Evolutionary conservation across 805 yeast genomes (phyloP).

Genomic region (Teunomyces panamensis): DNA sequence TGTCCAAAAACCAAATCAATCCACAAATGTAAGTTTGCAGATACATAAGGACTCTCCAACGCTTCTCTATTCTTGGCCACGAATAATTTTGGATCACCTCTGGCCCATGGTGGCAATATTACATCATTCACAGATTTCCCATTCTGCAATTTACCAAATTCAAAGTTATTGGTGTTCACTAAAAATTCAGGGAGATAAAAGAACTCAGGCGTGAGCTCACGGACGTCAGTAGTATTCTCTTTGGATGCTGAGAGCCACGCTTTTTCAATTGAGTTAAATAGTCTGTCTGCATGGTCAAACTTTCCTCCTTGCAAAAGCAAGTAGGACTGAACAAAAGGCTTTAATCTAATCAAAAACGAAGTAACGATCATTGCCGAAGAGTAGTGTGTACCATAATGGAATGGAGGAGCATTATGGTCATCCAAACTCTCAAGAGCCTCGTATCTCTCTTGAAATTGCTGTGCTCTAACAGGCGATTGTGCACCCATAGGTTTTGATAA

Average conservation of each 20-base stretch:
- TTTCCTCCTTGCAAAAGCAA: slow-evolving; percentile 80
- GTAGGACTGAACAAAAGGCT: slow-evolving; percentile 81
- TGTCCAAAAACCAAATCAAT: slow-evolving; percentile 80
- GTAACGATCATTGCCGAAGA: slow-evolving; percentile 93
- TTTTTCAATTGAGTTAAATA: slow-evolving; percentile 69
- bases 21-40: slow-evolving; percentile 76
- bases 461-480: slow-evolving; percentile 58
- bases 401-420: slow-evolving; percentile 64
- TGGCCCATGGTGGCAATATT: slow-evolving; percentile 78
- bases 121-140: slow-evolving; percentile 62
- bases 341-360: slow-evolving; percentile 69
- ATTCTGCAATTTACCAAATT: slow-evolving; percentile 69
- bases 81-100: slow-evolving; percentile 70
- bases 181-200: slow-evolving; percentile 79
- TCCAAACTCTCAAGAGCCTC: slow-evolving; percentile 63
- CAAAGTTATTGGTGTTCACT: slow-evolving; percentile 59
- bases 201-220: slow-evolving; percentile 86
- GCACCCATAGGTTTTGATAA: slow-evolving; percentile 91
- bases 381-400: slow-evolving; percentile 91
- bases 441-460: slow-evolving; percentile 65
- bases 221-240: slow-evolving; percentile 82
- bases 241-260: slow-evolving; percentile 79
- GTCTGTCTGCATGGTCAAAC: slow-evolving; percentile 84
- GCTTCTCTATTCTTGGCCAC: slow-evolving; percentile 78
- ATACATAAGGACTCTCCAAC: slow-evolving; percentile 76